Evolutionary conservation across 345 rosid species (phyloP).

Genomic region (Barbarea vulgaris): DNA sequence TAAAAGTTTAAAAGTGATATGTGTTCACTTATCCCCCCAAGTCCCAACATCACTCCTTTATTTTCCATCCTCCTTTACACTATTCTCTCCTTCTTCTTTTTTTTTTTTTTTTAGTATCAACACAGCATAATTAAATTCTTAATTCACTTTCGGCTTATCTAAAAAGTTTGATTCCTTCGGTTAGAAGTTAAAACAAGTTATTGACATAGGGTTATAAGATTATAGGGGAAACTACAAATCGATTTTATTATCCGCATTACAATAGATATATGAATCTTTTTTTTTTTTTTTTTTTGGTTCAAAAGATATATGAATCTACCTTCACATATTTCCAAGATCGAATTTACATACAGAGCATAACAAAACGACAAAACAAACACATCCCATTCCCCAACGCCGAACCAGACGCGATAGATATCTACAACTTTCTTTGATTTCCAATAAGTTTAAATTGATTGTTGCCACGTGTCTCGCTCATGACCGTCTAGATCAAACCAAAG

Average conservation of each 20-base stretch:
- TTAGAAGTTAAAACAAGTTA: not conserved
- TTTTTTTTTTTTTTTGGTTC: too few species aligned
- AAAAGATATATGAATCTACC: not conserved
- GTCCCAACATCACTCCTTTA: constrained; percentile 20
- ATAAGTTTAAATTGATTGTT: not conserved
- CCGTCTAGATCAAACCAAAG: constrained; percentile 41
- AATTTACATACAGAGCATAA: constrained; percentile 50
- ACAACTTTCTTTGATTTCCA: constrained; percentile 28
- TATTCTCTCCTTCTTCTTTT: not conserved
- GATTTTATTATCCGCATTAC: constrained; percentile 9
- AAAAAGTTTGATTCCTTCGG: not conserved
- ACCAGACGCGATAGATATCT: constrained; percentile 33
- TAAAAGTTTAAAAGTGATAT: constrained; percentile 13
- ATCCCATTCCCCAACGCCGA: not conserved
- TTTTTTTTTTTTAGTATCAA: not conserved
- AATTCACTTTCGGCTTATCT: not conserved
- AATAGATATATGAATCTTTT: constrained; percentile 3
- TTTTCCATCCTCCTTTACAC: not conserved
- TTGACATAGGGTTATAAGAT: not conserved
- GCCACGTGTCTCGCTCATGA: constrained; percentile 18
- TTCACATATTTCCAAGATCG: constrained; percentile 17
- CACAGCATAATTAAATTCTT: not conserved
- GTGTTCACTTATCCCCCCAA: constrained; percentile 8
- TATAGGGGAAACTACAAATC: not conserved
- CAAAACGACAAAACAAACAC: constrained; percentile 39